phyloP scores from a whole-genome alignment of 2,329 filamentous ascomycete genomes.

The Pseudocercospora musae region DNA sequence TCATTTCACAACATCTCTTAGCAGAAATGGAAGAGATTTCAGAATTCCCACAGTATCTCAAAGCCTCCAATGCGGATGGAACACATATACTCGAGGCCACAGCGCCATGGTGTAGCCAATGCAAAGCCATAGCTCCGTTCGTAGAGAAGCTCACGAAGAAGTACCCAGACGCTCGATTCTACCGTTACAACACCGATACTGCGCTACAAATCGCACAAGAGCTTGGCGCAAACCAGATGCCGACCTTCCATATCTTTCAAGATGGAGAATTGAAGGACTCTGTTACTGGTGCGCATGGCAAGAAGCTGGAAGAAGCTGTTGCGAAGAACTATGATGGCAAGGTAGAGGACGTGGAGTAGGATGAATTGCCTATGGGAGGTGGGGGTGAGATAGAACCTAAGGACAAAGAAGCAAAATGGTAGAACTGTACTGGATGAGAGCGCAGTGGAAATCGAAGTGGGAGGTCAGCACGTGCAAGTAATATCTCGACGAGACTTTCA shows the following conservation, averaged over 20 bases:
- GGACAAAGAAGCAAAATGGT: background rate
- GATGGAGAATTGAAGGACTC: conserved; percentile 32
- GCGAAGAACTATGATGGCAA: conserved; percentile 30
- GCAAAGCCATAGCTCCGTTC: conserved; percentile 35
- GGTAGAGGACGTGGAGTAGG: conserved; percentile 19
- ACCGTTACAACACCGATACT: conserved; percentile 33
- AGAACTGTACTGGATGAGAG: background rate
- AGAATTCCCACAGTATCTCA: conserved; percentile 30
- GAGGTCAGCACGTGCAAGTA: background rate
- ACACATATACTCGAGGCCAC: conserved; percentile 32
- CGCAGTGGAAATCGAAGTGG: no score
- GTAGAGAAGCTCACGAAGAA: conserved; percentile 32
- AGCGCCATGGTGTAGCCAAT: conserved; percentile 31
- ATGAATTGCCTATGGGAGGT: background rate
- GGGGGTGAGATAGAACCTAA: no score
- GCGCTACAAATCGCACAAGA: conserved; percentile 34
- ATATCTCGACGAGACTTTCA: background rate
- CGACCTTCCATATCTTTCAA: conserved; percentile 35
- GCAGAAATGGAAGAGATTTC: conserved; percentile 31
- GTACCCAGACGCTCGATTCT: conserved; percentile 33
- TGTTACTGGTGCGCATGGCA: conserved; percentile 32
- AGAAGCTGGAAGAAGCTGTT: conserved; percentile 30
- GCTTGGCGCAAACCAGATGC: conserved; percentile 32
- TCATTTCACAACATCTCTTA: background rate
- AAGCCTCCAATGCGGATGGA: conserved; percentile 33